phyloP scores from a whole-genome alignment of 179 eudicot species.

The Heliamphora pulchella region DNA sequence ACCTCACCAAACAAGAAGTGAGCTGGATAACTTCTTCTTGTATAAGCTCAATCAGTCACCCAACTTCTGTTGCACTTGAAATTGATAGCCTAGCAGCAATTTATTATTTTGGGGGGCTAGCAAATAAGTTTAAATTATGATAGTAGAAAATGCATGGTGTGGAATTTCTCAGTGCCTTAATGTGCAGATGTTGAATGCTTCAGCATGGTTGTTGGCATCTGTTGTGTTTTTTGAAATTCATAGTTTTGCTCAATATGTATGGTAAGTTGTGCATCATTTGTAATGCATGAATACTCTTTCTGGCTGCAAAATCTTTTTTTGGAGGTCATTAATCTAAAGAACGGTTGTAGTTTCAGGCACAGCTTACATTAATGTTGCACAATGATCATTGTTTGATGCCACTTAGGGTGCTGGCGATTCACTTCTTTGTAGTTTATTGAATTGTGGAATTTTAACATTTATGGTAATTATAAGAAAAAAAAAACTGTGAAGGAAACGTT shows the following conservation, averaged over 20 bases:
- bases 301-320: not conserved
- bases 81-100: not conserved
- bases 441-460: too few species aligned
- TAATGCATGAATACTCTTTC: not conserved
- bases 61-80: not conserved
- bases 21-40: not conserved
- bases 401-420: not conserved
- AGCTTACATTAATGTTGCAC: not conserved
- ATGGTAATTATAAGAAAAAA: too few species aligned
- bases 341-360: not conserved
- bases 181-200: not conserved
- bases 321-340: not conserved
- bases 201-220: not conserved
- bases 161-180: not conserved
- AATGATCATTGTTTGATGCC: not conserved
- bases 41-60: not conserved
- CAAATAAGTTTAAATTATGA: not conserved
- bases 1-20: slow-evolving; percentile 3
- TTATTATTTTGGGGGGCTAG: not conserved
- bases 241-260: not conserved
- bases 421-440: too few species aligned
- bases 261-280: not conserved
- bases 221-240: not conserved
- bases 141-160: not conserved
- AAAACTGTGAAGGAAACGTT: too few species aligned